A percentile compares a stretch with the other conserved stretches of the same genome.
phyloP scores from a whole-genome alignment of 2,329 filamentous ascomycete genomes.

The Diaporthe velutina region DNA sequence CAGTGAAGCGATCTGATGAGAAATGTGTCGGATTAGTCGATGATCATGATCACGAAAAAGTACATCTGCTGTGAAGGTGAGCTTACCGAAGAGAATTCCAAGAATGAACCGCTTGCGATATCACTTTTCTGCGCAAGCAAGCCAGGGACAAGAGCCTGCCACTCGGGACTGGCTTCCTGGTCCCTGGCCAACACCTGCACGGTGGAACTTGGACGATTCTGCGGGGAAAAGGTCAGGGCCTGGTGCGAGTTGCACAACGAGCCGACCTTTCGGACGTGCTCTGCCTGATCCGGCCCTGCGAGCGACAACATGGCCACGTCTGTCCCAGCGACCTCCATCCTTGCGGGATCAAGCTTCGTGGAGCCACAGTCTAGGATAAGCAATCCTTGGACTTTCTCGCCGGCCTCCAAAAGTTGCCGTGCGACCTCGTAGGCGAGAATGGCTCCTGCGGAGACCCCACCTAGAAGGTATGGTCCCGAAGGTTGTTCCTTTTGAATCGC shows the following conservation, averaged over 20 bases:
- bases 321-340: neutral
- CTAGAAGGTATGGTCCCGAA: conserved; percentile 37
- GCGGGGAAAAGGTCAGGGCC: neutral
- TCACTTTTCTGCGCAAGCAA: neutral
- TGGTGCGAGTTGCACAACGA: neutral
- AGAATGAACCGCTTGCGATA: neutral
- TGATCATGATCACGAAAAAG: neutral
- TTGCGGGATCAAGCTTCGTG: neutral
- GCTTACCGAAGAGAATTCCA: neutral
- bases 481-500: conserved; percentile 30
- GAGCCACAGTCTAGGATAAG: neutral
- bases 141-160: neutral
- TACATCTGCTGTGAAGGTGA: neutral
- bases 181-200: neutral
- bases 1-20: neutral
- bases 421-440: conserved; percentile 39
- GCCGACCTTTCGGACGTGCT: neutral
- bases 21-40: neutral
- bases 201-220: neutral
- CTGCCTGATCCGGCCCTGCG: neutral
- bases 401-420: neutral
- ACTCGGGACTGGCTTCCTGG: neutral
- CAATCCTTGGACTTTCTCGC: neutral
- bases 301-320: neutral
- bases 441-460: conserved; percentile 40